phyloP scores from a whole-genome alignment of 2,329 filamentous ascomycete genomes.

The Beauveria caledonica region DNA sequence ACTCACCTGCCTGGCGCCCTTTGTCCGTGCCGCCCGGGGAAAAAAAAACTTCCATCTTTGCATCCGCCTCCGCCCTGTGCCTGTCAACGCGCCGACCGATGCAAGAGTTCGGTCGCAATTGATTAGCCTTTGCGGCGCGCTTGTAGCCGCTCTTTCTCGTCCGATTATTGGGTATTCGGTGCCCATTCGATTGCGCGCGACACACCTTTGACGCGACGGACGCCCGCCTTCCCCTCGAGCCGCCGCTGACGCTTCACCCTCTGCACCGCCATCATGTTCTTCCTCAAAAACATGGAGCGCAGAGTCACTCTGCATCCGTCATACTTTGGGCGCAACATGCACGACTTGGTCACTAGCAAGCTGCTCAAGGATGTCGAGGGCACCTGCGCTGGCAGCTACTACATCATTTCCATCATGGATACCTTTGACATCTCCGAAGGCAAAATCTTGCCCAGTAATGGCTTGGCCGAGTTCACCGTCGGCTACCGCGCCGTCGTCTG shows the following conservation, averaged over 20 bases:
- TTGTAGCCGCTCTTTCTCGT: conserved; percentile 6
- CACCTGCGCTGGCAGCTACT: conserved; percentile 90
- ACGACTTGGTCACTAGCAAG: conserved; percentile 81
- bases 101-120: background rate
- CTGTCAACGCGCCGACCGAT: conserved; percentile 9
- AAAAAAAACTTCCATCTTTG: background rate
- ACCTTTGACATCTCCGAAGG: conserved; percentile 91
- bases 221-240: background rate
- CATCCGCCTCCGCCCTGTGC: too few relatives aligned
- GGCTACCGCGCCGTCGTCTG: conserved; percentile 94
- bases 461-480: conserved; percentile 89
- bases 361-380: conserved; percentile 91
- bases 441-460: conserved; percentile 83
- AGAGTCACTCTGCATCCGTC: conserved; percentile 92
- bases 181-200: background rate
- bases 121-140: background rate
- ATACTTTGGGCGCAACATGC: conserved; percentile 91
- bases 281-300: conserved; percentile 93
- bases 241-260: background rate
- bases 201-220: background rate
- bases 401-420: conserved; percentile 97
- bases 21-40: background rate
- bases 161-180: background rate
- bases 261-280: conserved; percentile 65
- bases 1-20: background rate